Conservation (phyloP, 768 basidiomycete genomes). For the Terana coerulea region DNA sequence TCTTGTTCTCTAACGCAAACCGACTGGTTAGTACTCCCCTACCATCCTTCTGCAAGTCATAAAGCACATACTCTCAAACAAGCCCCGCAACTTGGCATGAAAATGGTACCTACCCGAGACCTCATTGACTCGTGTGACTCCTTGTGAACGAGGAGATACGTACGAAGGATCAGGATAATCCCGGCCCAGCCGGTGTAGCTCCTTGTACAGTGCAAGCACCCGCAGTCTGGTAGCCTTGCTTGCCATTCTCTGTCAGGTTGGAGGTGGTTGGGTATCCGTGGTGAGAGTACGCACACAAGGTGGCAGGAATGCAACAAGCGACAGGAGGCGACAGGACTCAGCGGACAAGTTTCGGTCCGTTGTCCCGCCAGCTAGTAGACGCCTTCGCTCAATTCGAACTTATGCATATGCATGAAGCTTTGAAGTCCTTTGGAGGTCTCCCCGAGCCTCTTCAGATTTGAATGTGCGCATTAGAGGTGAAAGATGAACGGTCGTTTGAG, state of each 20-base stretch:
- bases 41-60: not conserved
- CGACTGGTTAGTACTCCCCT: not conserved
- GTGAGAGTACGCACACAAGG: not conserved
- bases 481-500: too few relatives aligned
- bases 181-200: slow-evolving; percentile 73
- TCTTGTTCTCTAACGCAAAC: slow-evolving; percentile 54
- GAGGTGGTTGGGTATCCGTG: not conserved
- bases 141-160: slow-evolving; percentile 26
- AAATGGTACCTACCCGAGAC: slow-evolving; percentile 61
- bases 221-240: slow-evolving; percentile 52
- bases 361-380: too few relatives aligned
- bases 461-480: too few relatives aligned
- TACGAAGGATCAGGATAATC: slow-evolving; percentile 83
- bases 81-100: slow-evolving; percentile 60
- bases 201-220: slow-evolving; percentile 75
- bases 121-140: slow-evolving; percentile 1
- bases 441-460: too few relatives aligned
- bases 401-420: too few relatives aligned
- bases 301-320: too few relatives aligned
- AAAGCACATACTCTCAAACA: slow-evolving; percentile 69
- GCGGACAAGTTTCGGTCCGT: too few relatives aligned
- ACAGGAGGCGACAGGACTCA: too few relatives aligned
- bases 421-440: too few relatives aligned
- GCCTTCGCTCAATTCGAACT: too few relatives aligned
- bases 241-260: slow-evolving; percentile 34